Evolutionary conservation across 2,329 filamentous ascomycete species (phyloP), one percentile per base, ranked within the genome.

Genomic region (Diplodia sapinea): DNA sequence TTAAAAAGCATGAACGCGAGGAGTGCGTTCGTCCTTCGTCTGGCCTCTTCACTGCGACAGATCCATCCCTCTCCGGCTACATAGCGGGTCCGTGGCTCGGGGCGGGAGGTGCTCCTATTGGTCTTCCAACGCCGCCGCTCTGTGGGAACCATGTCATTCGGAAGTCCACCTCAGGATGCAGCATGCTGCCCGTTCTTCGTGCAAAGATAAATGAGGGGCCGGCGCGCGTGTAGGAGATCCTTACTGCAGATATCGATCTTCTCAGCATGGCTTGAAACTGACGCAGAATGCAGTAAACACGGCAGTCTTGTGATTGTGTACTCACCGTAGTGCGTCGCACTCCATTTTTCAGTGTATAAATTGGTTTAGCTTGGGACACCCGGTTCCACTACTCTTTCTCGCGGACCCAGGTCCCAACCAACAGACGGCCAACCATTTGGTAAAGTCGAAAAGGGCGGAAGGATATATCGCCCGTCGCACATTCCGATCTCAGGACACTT

Each of bases 401-500:
- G 71, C 2, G 70, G 26, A 54, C 85, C 76, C 1, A 78, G 73
- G 3, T 83, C 70, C 84, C 86, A 89, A 2, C 86, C 87, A 33
- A 84, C 70, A 63, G 78, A 79, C 2, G 88, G 88, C 89, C 89
- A 91, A 7, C 86, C 88, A 36, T 83, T 71, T 0, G 89, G 89
- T 8, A 91, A 77, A 2, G 79, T 83, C 0, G 87, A 82, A 70
- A 78, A 89, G 0, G 82, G 83, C 2, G 89, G 88, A 7, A 90
- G 79, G 2, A 78, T 79, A 73, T 90, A 91, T 67, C 87, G 84
- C 2, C 82, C 82, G 4, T 83, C 78, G 72, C 89, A 91, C 31
- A 79, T 80, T 26, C 81, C 78, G 20, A 79, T 73, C 1, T 79
- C 75, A 13, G 72, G 71, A 56, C 80, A 82, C 0, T 78, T 71